phyloP scores from a whole-genome alignment of 768 basidiomycete species.

The Auricularia sp. region DNA sequence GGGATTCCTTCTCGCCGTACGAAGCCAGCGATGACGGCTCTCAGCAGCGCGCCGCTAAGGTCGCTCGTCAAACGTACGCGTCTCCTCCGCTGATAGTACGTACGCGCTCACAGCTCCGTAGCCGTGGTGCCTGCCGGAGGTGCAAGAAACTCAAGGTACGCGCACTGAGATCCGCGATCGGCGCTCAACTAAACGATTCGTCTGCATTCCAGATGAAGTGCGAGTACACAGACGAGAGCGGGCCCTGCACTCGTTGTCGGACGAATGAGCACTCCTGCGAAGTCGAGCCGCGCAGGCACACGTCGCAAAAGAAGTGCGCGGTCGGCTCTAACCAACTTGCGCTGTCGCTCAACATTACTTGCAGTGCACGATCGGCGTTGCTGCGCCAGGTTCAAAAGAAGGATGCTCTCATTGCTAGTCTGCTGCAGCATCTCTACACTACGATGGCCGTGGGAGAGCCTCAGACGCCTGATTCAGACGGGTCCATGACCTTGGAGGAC shows the following conservation, averaged over 20 bases:
- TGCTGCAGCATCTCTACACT: neutral
- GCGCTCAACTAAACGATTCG: neutral
- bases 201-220: slow-evolving; percentile 1
- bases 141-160: slow-evolving; percentile 1
- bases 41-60: neutral
- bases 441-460: neutral
- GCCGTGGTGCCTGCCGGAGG: neutral
- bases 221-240: slow-evolving; percentile 1
- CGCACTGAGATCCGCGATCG: neutral
- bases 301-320: neutral
- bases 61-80: neutral
- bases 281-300: neutral
- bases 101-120: neutral
- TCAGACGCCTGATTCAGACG: neutral
- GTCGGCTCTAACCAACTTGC: neutral
- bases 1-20: neutral
- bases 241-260: neutral
- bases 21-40: neutral
- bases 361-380: neutral
- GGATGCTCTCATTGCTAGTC: neutral
- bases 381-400: neutral
- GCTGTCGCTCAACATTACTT: neutral
- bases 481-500: neutral
- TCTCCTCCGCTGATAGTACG: neutral
- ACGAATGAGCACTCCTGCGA: neutral